Conservation (phyloP, 2,329 filamentous ascomycete genomes). For the Elsinoe arachidis region DNA sequence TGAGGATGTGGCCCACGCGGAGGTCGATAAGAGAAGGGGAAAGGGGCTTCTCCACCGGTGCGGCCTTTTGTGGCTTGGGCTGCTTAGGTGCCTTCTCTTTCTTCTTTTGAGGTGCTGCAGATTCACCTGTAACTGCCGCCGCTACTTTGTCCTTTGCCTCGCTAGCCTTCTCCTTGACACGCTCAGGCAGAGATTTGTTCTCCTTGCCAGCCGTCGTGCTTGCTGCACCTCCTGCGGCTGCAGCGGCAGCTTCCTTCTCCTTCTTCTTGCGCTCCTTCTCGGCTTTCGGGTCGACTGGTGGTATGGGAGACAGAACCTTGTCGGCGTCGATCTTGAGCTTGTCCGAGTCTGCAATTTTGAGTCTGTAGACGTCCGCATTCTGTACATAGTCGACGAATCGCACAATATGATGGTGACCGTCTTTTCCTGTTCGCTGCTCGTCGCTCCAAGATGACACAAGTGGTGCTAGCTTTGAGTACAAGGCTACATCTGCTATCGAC, state of each 20-base stretch:
- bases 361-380: slow-evolving; percentile 64
- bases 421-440: slow-evolving; percentile 81
- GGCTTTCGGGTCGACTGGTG: slow-evolving; percentile 80
- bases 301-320: slow-evolving; percentile 78
- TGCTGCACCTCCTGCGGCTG: slow-evolving; percentile 38
- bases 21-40: slow-evolving; percentile 86
- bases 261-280: slow-evolving; percentile 83
- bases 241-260: slow-evolving; percentile 33
- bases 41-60: slow-evolving; percentile 60
- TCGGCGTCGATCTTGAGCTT: slow-evolving; percentile 73
- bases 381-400: slow-evolving; percentile 91
- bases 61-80: slow-evolving; percentile 59
- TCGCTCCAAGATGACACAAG: slow-evolving; percentile 69
- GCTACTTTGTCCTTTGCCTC: slow-evolving; percentile 44
- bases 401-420: slow-evolving; percentile 83
- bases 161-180: slow-evolving; percentile 46
- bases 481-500: slow-evolving; percentile 73
- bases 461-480: slow-evolving; percentile 71
- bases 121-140: slow-evolving; percentile 37
- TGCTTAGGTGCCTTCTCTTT: slow-evolving; percentile 91
- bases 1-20: slow-evolving; percentile 92
- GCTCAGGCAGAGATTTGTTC: slow-evolving; percentile 38
- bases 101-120: slow-evolving; percentile 36
- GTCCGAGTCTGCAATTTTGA: slow-evolving; percentile 60
- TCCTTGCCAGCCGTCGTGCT: slow-evolving; percentile 36